Evolutionary conservation across 352 stramenopile genomes (phyloP).

Genomic region (Pythium rishiriense): DNA sequence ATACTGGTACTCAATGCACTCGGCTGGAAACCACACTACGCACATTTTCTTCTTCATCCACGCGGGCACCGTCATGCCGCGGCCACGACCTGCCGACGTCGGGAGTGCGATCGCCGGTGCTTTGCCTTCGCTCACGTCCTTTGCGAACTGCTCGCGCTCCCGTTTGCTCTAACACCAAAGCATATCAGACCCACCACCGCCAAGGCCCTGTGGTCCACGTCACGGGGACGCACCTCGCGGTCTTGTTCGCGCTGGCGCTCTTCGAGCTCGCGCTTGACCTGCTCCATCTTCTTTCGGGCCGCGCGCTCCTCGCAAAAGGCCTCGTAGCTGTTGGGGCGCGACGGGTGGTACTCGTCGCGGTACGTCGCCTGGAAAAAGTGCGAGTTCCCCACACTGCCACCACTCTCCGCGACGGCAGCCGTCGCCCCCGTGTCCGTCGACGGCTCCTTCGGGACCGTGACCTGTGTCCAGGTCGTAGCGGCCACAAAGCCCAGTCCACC

Average conservation of each 20-base stretch:
- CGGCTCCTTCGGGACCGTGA: conserved; percentile 44
- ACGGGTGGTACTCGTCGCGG: conserved; percentile 86
- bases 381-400: background rate
- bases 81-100: conserved; percentile 63
- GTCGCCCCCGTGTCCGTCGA: conserved; percentile 23
- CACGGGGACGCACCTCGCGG: conserved; percentile 39
- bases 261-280: conserved; percentile 83
- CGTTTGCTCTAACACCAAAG: conserved; percentile 64
- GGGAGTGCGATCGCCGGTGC: conserved; percentile 53
- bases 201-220: background rate
- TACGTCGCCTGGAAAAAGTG: conserved; percentile 80
- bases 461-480: conserved; percentile 89
- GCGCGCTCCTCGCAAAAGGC: conserved; percentile 80
- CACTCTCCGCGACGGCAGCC: background rate
- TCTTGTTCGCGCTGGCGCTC: conserved; percentile 76
- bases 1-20: too few species aligned
- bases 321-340: conserved; percentile 89
- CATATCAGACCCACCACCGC: background rate
- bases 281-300: conserved; percentile 72
- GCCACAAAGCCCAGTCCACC: conserved; percentile 87
- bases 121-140: conserved; percentile 69
- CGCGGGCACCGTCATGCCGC: conserved; percentile 89
- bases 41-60: conserved; percentile 93
- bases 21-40: conserved; percentile 11
- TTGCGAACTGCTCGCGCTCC: conserved; percentile 67